Evolutionary conservation across 257 asterid genomes (phyloP), one percentile per base, ranked within the genome.

Genomic region (Rauvolfia tetraphylla): DNA sequence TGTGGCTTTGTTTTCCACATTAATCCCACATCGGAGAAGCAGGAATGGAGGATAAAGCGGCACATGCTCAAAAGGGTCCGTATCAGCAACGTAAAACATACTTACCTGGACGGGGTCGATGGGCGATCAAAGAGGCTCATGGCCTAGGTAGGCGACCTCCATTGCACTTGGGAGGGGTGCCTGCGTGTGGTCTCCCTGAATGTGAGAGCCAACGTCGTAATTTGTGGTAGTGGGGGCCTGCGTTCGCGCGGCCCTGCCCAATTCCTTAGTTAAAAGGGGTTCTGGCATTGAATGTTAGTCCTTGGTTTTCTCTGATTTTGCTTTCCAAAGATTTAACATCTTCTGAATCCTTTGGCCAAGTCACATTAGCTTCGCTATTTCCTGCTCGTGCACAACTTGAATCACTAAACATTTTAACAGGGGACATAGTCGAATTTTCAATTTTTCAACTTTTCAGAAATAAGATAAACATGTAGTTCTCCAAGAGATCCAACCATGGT

Each of bases 121-220:
- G 72, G 51, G 15, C 6, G 72, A 67, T 67, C 31, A 67, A 67
- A 1, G 20, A 67, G 72, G 15, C 27, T 42, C 48, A 67, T 67
- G 72, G n/a, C 72, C 72, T 67, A 22, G 81, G 70, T 11, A 61
- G 53, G 76, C 71, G 82, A 79, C 82, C 48, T 76, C 13, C 84
- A 84, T 73, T 81, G 87, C 84, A 81, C 84, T 61, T 79, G 12
- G 80, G 80, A 81, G 49, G 84, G 85, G 84, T 70, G 79, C 83
- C 38, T 14, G 33, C 42, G 53, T 77, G 77, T 75, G 81, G 76
- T 75, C 79, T 74, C 11, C 79, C 76, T 71, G 72, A 36, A 73
- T 29, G 75, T 79, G 78, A 54, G 83, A 82, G 71, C 77, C 76
- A 71, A 68, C 54, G 77, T 75, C 83, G 76, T 76, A 76, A 72